phyloP scores from a whole-genome alignment of 768 basidiomycete species.

The Boletales sp. region DNA sequence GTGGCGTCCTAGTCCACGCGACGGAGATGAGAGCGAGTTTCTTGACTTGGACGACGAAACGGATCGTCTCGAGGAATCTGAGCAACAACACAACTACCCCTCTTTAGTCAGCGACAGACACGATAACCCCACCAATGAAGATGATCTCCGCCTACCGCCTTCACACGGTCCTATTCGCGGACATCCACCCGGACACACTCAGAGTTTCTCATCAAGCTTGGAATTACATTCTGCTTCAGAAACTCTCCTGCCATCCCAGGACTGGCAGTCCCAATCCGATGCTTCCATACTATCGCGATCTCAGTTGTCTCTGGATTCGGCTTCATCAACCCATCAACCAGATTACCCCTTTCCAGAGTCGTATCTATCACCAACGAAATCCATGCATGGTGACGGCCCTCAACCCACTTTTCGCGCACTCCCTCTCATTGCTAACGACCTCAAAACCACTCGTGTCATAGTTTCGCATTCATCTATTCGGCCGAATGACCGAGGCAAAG shows the following conservation, averaged over 20 bases:
- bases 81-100: slow-evolving; percentile 3
- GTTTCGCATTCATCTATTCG: slow-evolving; percentile 84
- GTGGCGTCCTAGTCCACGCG: slow-evolving; percentile 7
- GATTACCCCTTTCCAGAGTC: slow-evolving; percentile 31
- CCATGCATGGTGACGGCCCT: slow-evolving; percentile 20
- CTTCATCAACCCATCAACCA: slow-evolving; percentile 13
- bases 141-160: slow-evolving; percentile 53
- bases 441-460: slow-evolving; percentile 63
- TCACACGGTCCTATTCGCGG: slow-evolving; percentile 22
- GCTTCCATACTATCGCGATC: slow-evolving; percentile 20
- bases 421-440: slow-evolving; percentile 65
- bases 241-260: slow-evolving; percentile 13
- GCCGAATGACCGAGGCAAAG: slow-evolving; percentile 87
- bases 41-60: slow-evolving; percentile 53
- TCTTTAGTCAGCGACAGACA: slow-evolving; percentile 8
- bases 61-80: slow-evolving; percentile 17
- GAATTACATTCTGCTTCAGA: slow-evolving; percentile 15
- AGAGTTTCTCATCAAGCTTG: slow-evolving; percentile 3
- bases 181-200: slow-evolving; percentile 4
- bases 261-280: slow-evolving; percentile 22
- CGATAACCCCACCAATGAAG: slow-evolving; percentile 38
- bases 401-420: slow-evolving; percentile 63
- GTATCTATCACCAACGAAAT: slow-evolving; percentile 25
- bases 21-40: slow-evolving; percentile 50
- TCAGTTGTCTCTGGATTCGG: slow-evolving; percentile 19